Evolutionary conservation across 2,329 filamentous ascomycete species (phyloP).

Genomic region (Aspergillus spinulosporus): DNA sequence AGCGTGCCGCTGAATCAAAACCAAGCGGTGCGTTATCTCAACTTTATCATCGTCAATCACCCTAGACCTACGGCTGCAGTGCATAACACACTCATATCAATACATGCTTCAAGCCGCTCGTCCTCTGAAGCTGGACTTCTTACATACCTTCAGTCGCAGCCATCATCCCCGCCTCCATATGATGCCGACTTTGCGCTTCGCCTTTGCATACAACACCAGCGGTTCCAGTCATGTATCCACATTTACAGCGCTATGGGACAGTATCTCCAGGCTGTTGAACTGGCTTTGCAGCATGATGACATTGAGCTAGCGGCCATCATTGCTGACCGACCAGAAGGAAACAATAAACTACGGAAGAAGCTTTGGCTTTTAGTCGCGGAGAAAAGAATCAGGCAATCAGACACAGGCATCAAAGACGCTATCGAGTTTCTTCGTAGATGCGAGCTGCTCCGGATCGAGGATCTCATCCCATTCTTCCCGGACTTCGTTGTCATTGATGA

Average conservation of each 20-base stretch:
- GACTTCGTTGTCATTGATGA: conserved; percentile 99
- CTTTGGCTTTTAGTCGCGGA: conserved; percentile 94
- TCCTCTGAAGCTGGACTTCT: conserved; percentile 82
- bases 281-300: conserved; percentile 85
- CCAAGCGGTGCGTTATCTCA: conserved; percentile 89
- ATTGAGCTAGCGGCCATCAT: conserved; percentile 87
- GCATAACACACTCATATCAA: conserved; percentile 94
- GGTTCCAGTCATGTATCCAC: conserved; percentile 91
- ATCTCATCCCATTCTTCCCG: conserved; percentile 96
- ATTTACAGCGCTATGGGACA: conserved; percentile 97
- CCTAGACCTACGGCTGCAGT: conserved; percentile 79
- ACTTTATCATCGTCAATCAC: conserved; percentile 83
- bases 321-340: conserved; percentile 77
- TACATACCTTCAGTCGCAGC: conserved; percentile 86
- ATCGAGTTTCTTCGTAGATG: conserved; percentile 92
- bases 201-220: conserved; percentile 89
- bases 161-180: conserved; percentile 78
- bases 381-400: conserved; percentile 80
- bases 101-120: conserved; percentile 84
- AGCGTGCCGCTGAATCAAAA: conserved; percentile 71
- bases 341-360: conserved; percentile 80
- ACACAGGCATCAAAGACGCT: conserved; percentile 83
- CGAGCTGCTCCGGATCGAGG: conserved; percentile 89
- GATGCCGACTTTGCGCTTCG: conserved; percentile 95
- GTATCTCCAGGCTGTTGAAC: conserved; percentile 87